These are phyloP conservation scores for Termitomyces titanicus DNA, from an alignment of 768 basidiomycete species.

Conservation along the genomic window DNA sequence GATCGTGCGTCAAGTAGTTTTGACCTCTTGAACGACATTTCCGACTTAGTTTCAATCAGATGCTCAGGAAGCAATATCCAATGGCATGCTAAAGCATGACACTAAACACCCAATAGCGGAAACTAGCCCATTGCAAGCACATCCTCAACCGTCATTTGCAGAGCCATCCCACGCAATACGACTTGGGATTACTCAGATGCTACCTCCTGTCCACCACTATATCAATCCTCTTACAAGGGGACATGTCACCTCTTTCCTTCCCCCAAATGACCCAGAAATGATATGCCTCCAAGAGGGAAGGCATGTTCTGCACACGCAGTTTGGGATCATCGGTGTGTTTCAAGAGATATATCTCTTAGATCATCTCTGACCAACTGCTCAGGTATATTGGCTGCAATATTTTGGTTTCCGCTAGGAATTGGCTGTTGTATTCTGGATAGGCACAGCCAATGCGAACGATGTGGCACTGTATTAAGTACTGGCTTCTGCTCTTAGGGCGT, in stretches of 20 bases:
- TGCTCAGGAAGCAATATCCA: not conserved
- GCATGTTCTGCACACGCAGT: conserved; percentile 63
- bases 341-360: not conserved
- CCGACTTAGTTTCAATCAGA: not conserved
- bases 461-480: conserved; percentile 39
- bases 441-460: conserved; percentile 57
- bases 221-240: conserved; percentile 58
- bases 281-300: conserved; percentile 73
- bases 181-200: conserved; percentile 6
- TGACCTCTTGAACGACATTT: not conserved
- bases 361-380: conserved; percentile 4
- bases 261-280: conserved; percentile 83
- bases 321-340: conserved; percentile 63
- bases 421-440: conserved; percentile 76
- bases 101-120: conserved; percentile 7
- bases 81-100: conserved; percentile 5
- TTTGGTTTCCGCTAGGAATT: conserved; percentile 86
- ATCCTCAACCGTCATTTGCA: conserved; percentile 1
- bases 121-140: not conserved
- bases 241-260: conserved; percentile 56
- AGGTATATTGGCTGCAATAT: conserved; percentile 78
- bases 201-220: conserved; percentile 66
- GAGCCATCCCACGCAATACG: conserved; percentile 21
- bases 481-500: conserved; percentile 36
- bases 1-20: conserved; percentile 21